Evolutionary conservation across 1,139 yeast genomes (phyloP).

Genomic region (Candida mesenterica): DNA sequence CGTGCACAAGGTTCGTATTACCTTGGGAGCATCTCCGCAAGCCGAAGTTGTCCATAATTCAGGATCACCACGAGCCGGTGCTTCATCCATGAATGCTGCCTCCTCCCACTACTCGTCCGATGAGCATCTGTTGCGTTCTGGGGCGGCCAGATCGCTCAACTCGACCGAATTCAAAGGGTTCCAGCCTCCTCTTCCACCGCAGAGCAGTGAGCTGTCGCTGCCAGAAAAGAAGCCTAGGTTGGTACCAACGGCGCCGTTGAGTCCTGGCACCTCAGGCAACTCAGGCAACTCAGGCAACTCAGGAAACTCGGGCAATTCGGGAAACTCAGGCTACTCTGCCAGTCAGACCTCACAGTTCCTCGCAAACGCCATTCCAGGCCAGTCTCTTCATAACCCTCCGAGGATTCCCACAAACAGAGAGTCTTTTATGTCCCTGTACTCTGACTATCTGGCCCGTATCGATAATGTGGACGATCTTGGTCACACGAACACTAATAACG

Average conservation of each 20-base stretch:
- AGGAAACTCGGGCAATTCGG: background rate
- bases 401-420: background rate
- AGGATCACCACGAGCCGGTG: background rate
- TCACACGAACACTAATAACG: slow-evolving; percentile 6
- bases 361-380: background rate
- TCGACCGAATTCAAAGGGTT: slow-evolving; percentile 11
- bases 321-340: background rate
- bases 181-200: slow-evolving; percentile 6
- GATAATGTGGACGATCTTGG: slow-evolving; percentile 18
- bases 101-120: slow-evolving; percentile 1
- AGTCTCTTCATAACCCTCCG: background rate
- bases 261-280: too few species aligned
- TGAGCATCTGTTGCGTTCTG: background rate
- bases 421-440: slow-evolving; percentile 21
- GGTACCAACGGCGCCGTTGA: too few species aligned
- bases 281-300: background rate
- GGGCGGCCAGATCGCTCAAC: slow-evolving; percentile 3
- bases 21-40: background rate
- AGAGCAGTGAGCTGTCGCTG: background rate
- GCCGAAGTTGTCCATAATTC: background rate
- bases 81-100: background rate
- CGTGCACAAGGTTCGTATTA: slow-evolving; percentile 1
- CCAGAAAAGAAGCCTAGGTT: background rate
- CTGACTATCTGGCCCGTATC: slow-evolving; percentile 30
- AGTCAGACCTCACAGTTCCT: background rate